Conservation (phyloP, 164 flowering plant genomes). For the Magnolia changhungtana region DNA sequence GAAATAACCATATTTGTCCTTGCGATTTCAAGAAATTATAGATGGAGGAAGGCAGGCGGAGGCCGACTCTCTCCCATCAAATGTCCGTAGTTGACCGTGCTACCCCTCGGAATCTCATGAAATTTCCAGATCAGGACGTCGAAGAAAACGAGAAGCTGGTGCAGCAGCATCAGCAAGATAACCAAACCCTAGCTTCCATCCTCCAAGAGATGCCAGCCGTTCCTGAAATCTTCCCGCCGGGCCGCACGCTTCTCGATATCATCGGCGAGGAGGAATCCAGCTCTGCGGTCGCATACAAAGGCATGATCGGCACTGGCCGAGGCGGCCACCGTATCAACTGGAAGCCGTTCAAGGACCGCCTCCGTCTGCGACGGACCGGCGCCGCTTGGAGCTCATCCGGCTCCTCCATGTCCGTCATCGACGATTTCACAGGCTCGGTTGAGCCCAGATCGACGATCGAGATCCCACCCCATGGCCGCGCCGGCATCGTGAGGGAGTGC, state of each 20-base stretch:
- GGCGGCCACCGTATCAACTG: conserved; percentile 34
- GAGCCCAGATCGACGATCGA: background rate
- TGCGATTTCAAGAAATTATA: background rate
- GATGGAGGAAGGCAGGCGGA: conserved; percentile 12
- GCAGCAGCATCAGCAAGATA: too few relatives aligned
- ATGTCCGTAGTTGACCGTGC: conserved; percentile 10
- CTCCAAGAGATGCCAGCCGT: background rate
- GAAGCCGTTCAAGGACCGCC: conserved; percentile 57
- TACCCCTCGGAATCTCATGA: background rate
- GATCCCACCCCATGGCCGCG: background rate
- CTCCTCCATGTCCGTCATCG: conserved; percentile 12
- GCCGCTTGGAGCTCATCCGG: conserved; percentile 45
- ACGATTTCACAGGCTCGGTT: background rate
- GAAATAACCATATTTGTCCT: background rate
- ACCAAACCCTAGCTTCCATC: background rate
- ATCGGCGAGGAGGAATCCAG: conserved; percentile 49
- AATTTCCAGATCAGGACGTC: background rate
- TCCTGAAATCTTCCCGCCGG: conserved; percentile 21
- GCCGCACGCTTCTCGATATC: conserved; percentile 55
- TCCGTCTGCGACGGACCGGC: conserved; percentile 45
- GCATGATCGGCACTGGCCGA: conserved; percentile 3
- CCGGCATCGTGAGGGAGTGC: background rate
- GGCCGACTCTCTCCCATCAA: conserved; percentile 12
- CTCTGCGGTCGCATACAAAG: conserved; percentile 15
- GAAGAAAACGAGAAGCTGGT: conserved; percentile 5